phyloP scores from a whole-genome alignment of 176 grass and related monocot species.

The Eleusine indica region DNA sequence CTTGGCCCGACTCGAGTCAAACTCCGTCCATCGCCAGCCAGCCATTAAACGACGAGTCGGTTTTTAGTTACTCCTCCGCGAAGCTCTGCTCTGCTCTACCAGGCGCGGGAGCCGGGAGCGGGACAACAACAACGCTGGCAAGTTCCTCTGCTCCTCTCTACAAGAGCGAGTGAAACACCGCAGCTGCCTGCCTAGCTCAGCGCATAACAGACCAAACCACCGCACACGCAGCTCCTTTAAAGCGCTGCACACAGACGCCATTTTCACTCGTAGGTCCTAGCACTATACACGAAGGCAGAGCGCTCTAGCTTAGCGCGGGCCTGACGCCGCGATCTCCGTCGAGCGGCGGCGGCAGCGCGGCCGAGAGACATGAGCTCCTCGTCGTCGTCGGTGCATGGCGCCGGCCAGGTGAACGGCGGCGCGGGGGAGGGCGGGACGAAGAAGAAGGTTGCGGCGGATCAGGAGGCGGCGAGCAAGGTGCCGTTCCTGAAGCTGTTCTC shows the following conservation, averaged over 20 bases:
- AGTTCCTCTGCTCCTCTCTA: background rate
- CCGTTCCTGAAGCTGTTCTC: slow-evolving; percentile 97
- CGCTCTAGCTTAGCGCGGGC: too few relatives aligned
- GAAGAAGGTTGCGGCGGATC: slow-evolving; percentile 6
- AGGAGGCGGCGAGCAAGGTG: slow-evolving; percentile 52
- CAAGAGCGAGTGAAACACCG: background rate
- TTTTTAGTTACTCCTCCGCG: background rate
- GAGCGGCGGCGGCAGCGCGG: background rate
- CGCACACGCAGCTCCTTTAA: slow-evolving; percentile 13
- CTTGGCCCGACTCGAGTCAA: background rate
- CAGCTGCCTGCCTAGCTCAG: background rate
- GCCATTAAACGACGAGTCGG: slow-evolving; percentile 7
- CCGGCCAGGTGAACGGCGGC: background rate
- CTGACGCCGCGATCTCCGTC: slow-evolving; percentile 17
- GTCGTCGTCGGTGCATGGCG: slow-evolving; percentile 38
- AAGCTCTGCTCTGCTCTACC: background rate
- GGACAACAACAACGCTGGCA: background rate
- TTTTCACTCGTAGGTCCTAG: background rate
- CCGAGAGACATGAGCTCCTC: slow-evolving; percentile 36
- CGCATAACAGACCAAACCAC: background rate
- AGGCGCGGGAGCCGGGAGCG: background rate
- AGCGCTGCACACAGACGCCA: slow-evolving; percentile 1
- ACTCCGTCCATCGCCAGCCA: background rate
- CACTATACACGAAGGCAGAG: background rate
- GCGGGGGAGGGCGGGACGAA: background rate